Conservation (phyloP, 208 protist species). For the Vickermania ingenoplastis region DNA sequence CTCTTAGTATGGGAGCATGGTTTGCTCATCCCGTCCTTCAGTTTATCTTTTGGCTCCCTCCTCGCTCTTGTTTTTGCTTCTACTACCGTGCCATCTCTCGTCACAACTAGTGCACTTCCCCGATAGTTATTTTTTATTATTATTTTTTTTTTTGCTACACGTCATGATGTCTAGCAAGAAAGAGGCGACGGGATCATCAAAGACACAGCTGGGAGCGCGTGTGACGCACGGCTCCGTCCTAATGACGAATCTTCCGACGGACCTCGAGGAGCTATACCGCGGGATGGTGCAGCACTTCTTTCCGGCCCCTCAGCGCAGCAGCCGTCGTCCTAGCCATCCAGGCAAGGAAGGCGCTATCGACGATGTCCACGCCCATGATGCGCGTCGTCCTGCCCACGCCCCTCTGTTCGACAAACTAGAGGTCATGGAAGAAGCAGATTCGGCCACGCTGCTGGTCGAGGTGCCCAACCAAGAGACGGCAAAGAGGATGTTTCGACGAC, state of each 20-base stretch:
- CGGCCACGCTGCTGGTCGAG: conserved; percentile 61
- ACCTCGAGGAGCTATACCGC: conserved; percentile 57
- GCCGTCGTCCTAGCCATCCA: not conserved
- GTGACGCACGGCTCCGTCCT: conserved; percentile 60
- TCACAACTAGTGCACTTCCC: not conserved
- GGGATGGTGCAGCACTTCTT: conserved; percentile 48
- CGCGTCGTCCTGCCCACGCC: not conserved
- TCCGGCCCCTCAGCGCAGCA: conserved; percentile 5
- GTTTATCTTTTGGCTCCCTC: too few relatives aligned
- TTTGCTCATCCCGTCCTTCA: too few relatives aligned
- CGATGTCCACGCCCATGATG: not conserved
- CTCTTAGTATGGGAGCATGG: too few relatives aligned
- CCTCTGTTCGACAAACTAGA: conserved; percentile 17
- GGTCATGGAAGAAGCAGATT: conserved; percentile 64
- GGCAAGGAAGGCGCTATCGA: not conserved
- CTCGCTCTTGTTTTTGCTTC: too few relatives aligned
- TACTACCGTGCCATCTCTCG: not conserved
- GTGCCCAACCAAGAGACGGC: conserved; percentile 45
- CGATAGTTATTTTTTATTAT: conserved; percentile 4
- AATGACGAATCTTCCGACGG: conserved; percentile 42
- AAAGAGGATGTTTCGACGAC: conserved; percentile 34
- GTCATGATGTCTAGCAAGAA: too few relatives aligned
- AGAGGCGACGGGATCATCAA: too few relatives aligned
- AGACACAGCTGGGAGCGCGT: too few relatives aligned
- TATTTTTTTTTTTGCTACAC: not conserved